Percentiles rank a stretch among this genome's conserved stretches.
phyloP scores from a whole-genome alignment of 2,329 filamentous ascomycete genomes.

The Dothiorella sarmentorum region DNA sequence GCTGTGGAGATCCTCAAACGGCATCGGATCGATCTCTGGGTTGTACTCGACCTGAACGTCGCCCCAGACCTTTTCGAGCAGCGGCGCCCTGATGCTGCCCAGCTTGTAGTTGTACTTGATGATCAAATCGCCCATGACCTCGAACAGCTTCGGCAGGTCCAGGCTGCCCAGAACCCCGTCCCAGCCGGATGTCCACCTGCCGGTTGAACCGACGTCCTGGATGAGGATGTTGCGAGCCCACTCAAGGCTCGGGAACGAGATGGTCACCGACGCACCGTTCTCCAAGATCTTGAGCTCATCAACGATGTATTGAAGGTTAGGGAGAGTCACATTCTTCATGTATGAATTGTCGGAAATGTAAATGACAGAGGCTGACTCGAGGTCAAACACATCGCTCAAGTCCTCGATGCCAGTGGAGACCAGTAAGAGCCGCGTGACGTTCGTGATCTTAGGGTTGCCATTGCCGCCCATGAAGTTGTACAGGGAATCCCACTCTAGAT shows the following conservation, averaged over 20 bases:
- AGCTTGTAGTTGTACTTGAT: neutral
- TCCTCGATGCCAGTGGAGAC: neutral
- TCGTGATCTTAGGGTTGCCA: neutral
- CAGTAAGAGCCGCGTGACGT: neutral
- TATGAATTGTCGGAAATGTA: neutral
- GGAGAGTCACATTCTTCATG: neutral
- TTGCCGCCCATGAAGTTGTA: neutral
- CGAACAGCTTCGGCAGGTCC: neutral
- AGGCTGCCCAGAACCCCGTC: neutral
- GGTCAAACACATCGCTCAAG: neutral
- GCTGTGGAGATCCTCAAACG: neutral
- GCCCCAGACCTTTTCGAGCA: neutral
- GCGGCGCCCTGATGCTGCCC: neutral
- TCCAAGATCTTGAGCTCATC: neutral
- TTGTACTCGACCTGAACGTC: neutral
- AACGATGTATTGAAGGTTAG: neutral
- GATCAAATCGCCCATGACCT: neutral
- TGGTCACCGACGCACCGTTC: neutral
- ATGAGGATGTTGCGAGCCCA: neutral
- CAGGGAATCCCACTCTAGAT: neutral
- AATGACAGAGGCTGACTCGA: neutral
- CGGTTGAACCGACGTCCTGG: neutral
- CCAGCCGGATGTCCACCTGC: neutral
- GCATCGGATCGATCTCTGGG: neutral
- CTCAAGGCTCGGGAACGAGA: neutral